phyloP scores from a whole-genome alignment of 371 early-diverging fungal genomes.

The Mucor sp. region DNA sequence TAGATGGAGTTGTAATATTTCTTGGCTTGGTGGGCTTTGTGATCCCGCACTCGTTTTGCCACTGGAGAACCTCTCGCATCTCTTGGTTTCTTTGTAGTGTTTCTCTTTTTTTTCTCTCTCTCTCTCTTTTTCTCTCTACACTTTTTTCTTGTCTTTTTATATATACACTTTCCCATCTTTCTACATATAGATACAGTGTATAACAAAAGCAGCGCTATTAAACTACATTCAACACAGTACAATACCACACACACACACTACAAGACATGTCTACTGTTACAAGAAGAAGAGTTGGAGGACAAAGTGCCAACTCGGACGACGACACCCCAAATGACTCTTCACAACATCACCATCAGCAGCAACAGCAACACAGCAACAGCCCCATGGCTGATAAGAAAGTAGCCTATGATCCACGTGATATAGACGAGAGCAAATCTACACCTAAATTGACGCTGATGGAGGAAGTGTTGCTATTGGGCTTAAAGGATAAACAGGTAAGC shows the following conservation, averaged over 20 bases:
- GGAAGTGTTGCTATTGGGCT: slow-evolving; percentile 89
- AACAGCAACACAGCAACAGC: slow-evolving; percentile 1
- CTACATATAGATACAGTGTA: too few species aligned
- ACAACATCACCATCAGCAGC: not conserved
- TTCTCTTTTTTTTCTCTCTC: not conserved
- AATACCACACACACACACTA: not conserved
- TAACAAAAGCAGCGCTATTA: too few species aligned
- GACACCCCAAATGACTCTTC: slow-evolving; percentile 13
- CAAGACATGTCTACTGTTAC: slow-evolving; percentile 42
- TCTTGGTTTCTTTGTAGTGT: not conserved
- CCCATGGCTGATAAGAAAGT: slow-evolving; percentile 36
- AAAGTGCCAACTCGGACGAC: slow-evolving; percentile 31
- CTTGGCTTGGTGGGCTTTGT: not conserved
- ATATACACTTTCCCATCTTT: not conserved
- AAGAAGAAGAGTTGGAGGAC: slow-evolving; percentile 44
- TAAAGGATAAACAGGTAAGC: slow-evolving; percentile 90
- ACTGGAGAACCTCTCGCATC: not conserved
- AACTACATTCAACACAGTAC: not conserved
- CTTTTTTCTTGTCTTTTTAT: not conserved
- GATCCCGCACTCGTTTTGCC: not conserved
- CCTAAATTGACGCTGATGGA: slow-evolving; percentile 91
- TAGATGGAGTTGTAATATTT: not conserved
- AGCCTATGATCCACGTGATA: slow-evolving; percentile 53
- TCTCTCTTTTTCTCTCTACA: not conserved
- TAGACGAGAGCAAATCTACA: slow-evolving; percentile 64